Conservation (phyloP, 2,329 filamentous ascomycete species). For the Didymella sp. region DNA sequence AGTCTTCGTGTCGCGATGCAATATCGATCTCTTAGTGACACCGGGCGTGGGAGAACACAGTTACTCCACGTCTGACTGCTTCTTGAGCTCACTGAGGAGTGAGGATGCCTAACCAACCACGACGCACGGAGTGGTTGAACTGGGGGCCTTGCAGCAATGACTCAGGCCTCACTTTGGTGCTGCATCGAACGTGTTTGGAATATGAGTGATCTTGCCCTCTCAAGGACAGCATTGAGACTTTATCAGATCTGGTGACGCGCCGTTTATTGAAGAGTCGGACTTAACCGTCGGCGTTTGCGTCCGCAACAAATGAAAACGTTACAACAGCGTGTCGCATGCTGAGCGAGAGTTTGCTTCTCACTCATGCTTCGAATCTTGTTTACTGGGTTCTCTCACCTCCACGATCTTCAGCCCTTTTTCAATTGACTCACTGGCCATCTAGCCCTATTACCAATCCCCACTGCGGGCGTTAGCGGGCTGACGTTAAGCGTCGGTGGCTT, state of each 20-base stretch:
- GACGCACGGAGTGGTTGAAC: background rate
- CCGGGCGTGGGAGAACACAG: background rate
- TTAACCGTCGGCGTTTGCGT: conserved; percentile 5
- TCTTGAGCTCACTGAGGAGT: background rate
- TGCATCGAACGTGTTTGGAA: background rate
- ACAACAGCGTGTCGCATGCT: background rate
- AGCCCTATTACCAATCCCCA: conserved; percentile 14
- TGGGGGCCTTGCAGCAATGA: conserved; percentile 11
- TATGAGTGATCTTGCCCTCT: conserved; percentile 3
- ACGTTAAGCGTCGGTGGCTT: conserved; percentile 14
- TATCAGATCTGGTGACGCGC: conserved; percentile 12
- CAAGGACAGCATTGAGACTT: background rate
- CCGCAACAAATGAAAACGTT: background rate
- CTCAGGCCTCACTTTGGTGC: conserved; percentile 2
- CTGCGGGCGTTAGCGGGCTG: conserved; percentile 13
- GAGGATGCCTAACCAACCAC: background rate
- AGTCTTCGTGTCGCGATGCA: background rate
- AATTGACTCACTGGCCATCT: conserved; percentile 4
- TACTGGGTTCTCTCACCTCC: background rate
- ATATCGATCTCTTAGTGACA: background rate
- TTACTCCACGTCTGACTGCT: conserved; percentile 1
- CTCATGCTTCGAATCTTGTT: background rate
- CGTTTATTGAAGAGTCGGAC: conserved; percentile 5
- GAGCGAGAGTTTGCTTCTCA: background rate
- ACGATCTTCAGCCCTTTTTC: conserved; percentile 6